A percentile compares a stretch with the other conserved stretches of the same genome.
These are phyloP conservation scores for Trichocladium uniseriatum DNA, from an alignment of 495 filamentous ascomycete genomes.

Conservation along the genomic window DNA sequence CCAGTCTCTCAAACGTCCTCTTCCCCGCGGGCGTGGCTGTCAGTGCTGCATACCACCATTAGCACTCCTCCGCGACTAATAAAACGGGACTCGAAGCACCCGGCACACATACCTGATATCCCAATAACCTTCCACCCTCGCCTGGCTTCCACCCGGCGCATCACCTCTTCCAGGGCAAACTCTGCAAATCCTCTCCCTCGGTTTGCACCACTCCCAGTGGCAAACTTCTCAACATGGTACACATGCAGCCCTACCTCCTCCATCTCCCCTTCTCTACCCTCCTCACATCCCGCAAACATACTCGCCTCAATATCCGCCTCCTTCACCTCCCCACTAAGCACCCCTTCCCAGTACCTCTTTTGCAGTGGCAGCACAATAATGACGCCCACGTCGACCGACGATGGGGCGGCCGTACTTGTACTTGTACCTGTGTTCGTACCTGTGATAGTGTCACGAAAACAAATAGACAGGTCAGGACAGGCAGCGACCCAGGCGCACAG, in stretches of 20 bases:
- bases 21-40: slow-evolving; percentile 23
- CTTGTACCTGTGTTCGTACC: not conserved
- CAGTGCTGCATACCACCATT: slow-evolving; percentile 14
- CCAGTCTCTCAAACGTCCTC: slow-evolving; percentile 19
- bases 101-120: slow-evolving; percentile 22
- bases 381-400: slow-evolving; percentile 7
- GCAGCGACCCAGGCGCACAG: slow-evolving; percentile 21
- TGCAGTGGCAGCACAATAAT: slow-evolving; percentile 22
- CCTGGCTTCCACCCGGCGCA: slow-evolving; percentile 4
- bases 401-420: not conserved
- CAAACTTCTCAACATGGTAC: slow-evolving; percentile 29
- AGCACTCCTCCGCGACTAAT: not conserved
- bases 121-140: slow-evolving; percentile 21
- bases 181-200: slow-evolving; percentile 14
- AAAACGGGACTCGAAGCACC: too few relatives aligned
- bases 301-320: slow-evolving; percentile 60
- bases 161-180: slow-evolving; percentile 17
- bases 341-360: slow-evolving; percentile 29
- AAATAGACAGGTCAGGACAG: slow-evolving; percentile 19
- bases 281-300: slow-evolving; percentile 38
- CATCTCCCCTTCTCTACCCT: slow-evolving; percentile 6
- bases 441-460: not conserved
- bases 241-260: slow-evolving; percentile 27
- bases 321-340: slow-evolving; percentile 59
- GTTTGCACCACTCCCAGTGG: not conserved